These are phyloP conservation scores for Quercus phellos DNA, from an alignment of 331 rosid genomes.

Conservation along the genomic window DNA sequence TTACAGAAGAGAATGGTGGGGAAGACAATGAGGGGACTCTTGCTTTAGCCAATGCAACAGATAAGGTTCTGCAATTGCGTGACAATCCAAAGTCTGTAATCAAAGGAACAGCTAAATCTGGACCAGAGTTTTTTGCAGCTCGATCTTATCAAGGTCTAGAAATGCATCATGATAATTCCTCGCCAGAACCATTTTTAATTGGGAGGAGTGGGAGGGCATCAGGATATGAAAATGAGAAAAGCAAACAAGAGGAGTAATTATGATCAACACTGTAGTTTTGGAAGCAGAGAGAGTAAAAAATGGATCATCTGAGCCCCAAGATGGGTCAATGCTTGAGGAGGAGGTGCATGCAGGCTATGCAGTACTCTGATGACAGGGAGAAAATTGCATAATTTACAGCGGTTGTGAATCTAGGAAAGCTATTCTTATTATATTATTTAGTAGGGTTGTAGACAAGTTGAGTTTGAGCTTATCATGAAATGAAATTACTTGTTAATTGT, in stretches of 20 bases:
- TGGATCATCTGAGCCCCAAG: background rate
- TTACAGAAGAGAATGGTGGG: conserved; percentile 23
- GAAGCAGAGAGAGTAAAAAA: too few relatives aligned
- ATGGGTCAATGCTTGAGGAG: background rate
- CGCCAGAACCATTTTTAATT: conserved; percentile 49
- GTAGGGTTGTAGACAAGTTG: too few relatives aligned
- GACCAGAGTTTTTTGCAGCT: conserved; percentile 69
- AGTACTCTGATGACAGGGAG: too few relatives aligned
- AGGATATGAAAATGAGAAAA: conserved; percentile 52
- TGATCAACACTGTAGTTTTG: background rate
- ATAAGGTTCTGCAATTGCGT: conserved; percentile 33
- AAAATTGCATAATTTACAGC: too few relatives aligned
- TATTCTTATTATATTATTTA: too few relatives aligned
- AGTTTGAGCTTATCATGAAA: too few relatives aligned
- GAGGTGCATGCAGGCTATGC: too few relatives aligned
- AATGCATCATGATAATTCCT: conserved; percentile 31
- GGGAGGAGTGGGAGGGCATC: conserved; percentile 80
- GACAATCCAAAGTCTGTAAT: conserved; percentile 24
- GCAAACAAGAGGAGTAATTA: conserved; percentile 11
- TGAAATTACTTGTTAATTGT: too few relatives aligned
- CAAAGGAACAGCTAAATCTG: conserved; percentile 49
- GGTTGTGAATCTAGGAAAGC: too few relatives aligned
- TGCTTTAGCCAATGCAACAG: conserved; percentile 29
- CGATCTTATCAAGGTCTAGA: conserved; percentile 78
- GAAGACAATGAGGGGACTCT: conserved; percentile 28